phyloP scores from a whole-genome alignment of 306 rosid species.

The Vigna mungo region DNA sequence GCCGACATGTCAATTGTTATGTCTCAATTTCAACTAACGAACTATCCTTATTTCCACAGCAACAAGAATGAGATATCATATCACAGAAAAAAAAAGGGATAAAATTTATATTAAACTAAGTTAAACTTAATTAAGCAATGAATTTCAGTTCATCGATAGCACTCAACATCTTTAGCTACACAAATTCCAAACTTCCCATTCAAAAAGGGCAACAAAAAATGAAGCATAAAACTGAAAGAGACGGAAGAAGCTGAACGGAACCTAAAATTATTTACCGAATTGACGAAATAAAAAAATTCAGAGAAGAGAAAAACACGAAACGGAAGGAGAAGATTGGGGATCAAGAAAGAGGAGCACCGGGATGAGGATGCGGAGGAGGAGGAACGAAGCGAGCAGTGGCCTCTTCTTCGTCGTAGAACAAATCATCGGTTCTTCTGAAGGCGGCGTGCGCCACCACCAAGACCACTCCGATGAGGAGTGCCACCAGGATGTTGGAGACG shows the following conservation, averaged over 20 bases:
- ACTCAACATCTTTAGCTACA: not conserved
- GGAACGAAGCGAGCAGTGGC: conserved; percentile 32
- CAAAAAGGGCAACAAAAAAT: not conserved
- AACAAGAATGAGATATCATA: too few species aligned
- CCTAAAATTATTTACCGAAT: conserved; percentile 25
- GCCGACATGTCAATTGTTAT: not conserved
- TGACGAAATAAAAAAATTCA: not conserved
- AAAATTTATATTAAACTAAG: not conserved
- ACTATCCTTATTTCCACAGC: not conserved
- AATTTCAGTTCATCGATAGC: not conserved
- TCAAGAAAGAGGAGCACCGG: conserved; percentile 44
- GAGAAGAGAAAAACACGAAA: not conserved
- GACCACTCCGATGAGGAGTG: conserved; percentile 52
- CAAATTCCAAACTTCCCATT: conserved; percentile 2
- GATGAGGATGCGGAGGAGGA: conserved; percentile 9
- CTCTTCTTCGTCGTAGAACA: conserved; percentile 64
- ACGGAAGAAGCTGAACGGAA: not conserved
- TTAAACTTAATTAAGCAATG: not conserved
- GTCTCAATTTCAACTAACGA: not conserved
- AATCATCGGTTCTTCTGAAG: conserved; percentile 62
- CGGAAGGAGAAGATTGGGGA: not conserved
- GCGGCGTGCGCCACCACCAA: conserved; percentile 60
- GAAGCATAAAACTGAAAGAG: not conserved
- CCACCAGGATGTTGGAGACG: conserved; percentile 52
- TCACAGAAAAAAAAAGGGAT: not conserved